Base-by-base conservation (phyloP, 139 green algal species). In the Chlorella vulgaris region DNA sequence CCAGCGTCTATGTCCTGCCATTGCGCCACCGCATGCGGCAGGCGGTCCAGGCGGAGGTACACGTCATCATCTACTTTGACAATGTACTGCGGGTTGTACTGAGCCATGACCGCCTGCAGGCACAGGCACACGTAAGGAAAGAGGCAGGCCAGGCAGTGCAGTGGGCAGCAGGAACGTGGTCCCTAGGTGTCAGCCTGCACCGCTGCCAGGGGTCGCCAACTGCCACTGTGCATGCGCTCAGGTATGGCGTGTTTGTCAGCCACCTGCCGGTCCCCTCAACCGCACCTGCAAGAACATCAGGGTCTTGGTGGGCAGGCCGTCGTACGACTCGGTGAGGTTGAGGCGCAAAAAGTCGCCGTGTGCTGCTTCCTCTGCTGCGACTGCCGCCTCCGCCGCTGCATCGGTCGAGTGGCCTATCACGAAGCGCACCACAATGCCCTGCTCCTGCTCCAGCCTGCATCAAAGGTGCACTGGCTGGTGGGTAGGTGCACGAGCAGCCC, bases 61-160 rank as follows among this genome's bases (percentile, higher is more conserved):
- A 94, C 90, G 65, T 94, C 90, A 71, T 94, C 90, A 53, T 94
- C 90, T 15, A 89, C 73, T 80, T 95, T 96, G 39, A 96, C 68
- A 38, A 95, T 85, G 35, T 81, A 93, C 24, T 88, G 81, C 43
- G 91, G 74, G 8, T 89, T 61, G 53, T 87, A 93, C 4, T 38
- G 26, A 21, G 36, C 7, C 7, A 81, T 76, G 0, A 84, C 89
- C 0, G 82, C 43, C 28, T 60, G 73, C 42, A 29, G 42, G 36
- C 35, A 28, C 22, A 22, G 2, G 19, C 13, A 0, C 10, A 7
- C 3, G 31, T 31, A n/a, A 19, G 42, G 15, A 61, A n/a, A n/a
- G n/a, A n/a, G n/a, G n/a, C n/a, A n/a, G n/a, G n/a, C n/a, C n/a
- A n/a, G n/a, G n/a, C n/a, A n/a, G n/a, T n/a, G n/a, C n/a, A n/a